Evolutionary conservation across 2,329 filamentous ascomycete species (phyloP).

Genomic region (Verticillium longisporum): DNA sequence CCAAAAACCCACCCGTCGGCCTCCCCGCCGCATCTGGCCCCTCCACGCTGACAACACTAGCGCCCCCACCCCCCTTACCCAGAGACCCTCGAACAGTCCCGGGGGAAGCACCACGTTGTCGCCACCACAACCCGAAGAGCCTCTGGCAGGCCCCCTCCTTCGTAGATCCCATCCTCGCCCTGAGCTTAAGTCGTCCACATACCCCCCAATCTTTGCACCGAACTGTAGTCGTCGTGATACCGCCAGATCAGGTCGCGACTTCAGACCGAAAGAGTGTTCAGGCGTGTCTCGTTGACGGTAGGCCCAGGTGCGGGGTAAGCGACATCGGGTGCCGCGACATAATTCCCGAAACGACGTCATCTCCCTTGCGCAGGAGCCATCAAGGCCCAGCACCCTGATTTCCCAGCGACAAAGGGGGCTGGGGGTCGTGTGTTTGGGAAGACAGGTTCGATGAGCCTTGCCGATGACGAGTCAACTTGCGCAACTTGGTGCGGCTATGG

Average conservation of each 20-base stretch:
- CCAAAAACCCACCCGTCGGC: not conserved
- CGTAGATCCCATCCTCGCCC: not conserved
- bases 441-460: not conserved
- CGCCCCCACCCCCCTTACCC: not conserved
- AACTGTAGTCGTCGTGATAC: no score
- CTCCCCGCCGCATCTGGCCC: not conserved
- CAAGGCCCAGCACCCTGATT: not conserved
- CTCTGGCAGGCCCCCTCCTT: not conserved
- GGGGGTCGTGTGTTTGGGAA: not conserved
- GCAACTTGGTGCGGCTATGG: not conserved
- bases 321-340: not conserved
- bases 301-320: not conserved
- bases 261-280: no score
- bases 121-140: not conserved
- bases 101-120: conserved; percentile 6
- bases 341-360: conserved; percentile 1
- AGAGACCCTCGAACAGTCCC: conserved; percentile 4
- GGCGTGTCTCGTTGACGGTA: no score
- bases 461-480: not conserved
- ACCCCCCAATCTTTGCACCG: not conserved
- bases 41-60: not conserved
- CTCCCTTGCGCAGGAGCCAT: not conserved
- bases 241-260: no score
- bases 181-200: not conserved
- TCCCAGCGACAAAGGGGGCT: not conserved